Base-by-base conservation (phyloP, 179 eudicot species). In the Corrigiola litoralis region DNA sequence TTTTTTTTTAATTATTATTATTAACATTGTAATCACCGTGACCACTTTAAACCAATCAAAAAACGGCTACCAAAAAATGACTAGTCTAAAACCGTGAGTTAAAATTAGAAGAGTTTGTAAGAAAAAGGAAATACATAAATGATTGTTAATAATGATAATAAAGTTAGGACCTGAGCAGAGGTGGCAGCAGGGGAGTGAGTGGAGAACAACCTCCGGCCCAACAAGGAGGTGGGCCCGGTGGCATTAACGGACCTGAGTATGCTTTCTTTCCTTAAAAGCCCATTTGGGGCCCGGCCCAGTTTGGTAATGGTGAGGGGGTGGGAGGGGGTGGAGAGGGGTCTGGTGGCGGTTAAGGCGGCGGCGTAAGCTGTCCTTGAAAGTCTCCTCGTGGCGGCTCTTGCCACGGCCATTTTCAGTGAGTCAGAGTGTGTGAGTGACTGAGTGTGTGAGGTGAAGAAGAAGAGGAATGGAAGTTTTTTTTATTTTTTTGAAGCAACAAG, bases 201-300 rank as follows among this genome's bases (percentile, higher is more conserved):
- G 53, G 84, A 80, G 76, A 42, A 76, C 34, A 76, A 63, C 16
- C 76, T 75, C n/a, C 66, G 73, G 47, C 63, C 62, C 51, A 80
- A n/a, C 27, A 61, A 37, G 6, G 37, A 38, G 33, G 47, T 50
- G 21, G n/a, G 32, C 21, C 71, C 72, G 27, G 69, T 41, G 6
- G 59, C 61, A 58, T 41, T 70, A 48, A 67, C 9, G 20, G 70
- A 61, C 21, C 11, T 46, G 33, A 18, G 16, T 0, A 16, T 0
- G 50, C 12, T 42, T 4, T 29, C 66, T 71, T 54, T 67, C 41
- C 18, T 50, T 24, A 60, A 50, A 61, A 61, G 42, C 44, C 70
- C 73, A 62, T 70, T 63, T 14, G 27, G 7, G n/a, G n/a, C 5
- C 31, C 23, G 14, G 11, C 46, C 25, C 14, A 16, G 18, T 40